Conservation (phyloP, 2,329 filamentous ascomycete genomes). For the Pestalotiopsis sp. region DNA sequence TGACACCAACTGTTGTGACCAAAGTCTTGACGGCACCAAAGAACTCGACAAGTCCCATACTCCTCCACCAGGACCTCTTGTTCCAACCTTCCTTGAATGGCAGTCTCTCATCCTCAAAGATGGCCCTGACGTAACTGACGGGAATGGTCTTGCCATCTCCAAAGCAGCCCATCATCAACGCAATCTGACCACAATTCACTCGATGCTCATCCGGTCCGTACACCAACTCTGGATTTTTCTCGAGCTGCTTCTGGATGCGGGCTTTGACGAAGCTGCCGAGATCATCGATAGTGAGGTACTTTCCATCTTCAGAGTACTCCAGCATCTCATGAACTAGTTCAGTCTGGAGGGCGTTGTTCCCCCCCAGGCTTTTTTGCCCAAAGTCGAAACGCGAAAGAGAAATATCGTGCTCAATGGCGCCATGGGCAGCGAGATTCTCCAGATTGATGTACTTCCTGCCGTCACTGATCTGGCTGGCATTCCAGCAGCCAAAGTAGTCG, state of each 20-base stretch:
- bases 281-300: neutral
- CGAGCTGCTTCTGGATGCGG: slow-evolving; percentile 9
- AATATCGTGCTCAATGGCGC: slow-evolving; percentile 2
- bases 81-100: slow-evolving; percentile 10
- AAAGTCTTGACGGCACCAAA: slow-evolving; percentile 7
- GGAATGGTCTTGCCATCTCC: slow-evolving; percentile 13
- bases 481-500: neutral
- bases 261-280: slow-evolving; percentile 1
- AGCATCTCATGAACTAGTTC: neutral
- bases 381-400: neutral
- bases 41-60: slow-evolving; percentile 11
- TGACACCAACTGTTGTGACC: slow-evolving; percentile 4
- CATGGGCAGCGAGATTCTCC: neutral
- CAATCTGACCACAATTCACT: slow-evolving; percentile 10
- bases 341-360: neutral
- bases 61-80: slow-evolving; percentile 12
- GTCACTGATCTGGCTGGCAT: neutral
- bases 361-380: neutral
- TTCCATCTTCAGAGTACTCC: neutral
- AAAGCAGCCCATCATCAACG: slow-evolving; percentile 11
- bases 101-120: slow-evolving; percentile 11
- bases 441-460: neutral
- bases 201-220: slow-evolving; percentile 7
- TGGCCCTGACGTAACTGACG: slow-evolving; percentile 9
- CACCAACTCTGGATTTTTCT: slow-evolving; percentile 7